Evolutionary conservation across 2,329 filamentous ascomycete species (phyloP), one percentile per base, ranked within the genome.

Genomic region (Hortaea werneckii): DNA sequence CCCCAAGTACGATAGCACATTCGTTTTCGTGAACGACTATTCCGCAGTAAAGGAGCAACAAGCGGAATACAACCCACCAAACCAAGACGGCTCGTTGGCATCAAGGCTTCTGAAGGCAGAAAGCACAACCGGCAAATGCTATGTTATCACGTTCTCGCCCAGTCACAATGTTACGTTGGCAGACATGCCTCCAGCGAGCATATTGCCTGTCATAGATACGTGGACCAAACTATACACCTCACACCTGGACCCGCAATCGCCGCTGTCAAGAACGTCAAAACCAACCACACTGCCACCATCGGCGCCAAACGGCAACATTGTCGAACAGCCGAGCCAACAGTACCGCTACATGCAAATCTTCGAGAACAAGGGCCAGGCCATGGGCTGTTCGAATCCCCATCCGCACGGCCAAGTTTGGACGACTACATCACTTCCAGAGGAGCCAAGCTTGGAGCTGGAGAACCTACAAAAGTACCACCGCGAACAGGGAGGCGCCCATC

Each of bases 311-410:
- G 63, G 70, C 34, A 67, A 69, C 20, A 65, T 71, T 7, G 66
- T 70, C 9, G 64, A 68, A 20, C 67, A 69, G 28, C 83, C 87
- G 4, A 79, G 75, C 43, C 77, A 85, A 44, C 87, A 94, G 67
- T 87, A 94, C 58, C 80, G 85, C 44, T 96, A 94, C 69, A 95
- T 98, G 89, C 92, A 98, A 64, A 96, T 98, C 53, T 98, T 98
- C 52, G 92, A 98, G 70, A 98, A 98, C 73, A 98, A 98, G 69
- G 92, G 92, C 43, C 81, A 85, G 1, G 87, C 90, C 8, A 98
- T 98, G 92, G 92, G 92, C 43, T 98, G 92, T 72, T 96, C 90
- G 1, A 98, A 98, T 65, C 92, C 92, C 1, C 92, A 98, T 65
- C 92, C 92, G 0, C 92, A 98, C 68, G 90, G 92, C 48, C 92